These are phyloP conservation scores for Thuja plicata DNA, from an alignment of 83 land plant genomes.

Conservation along the genomic window DNA sequence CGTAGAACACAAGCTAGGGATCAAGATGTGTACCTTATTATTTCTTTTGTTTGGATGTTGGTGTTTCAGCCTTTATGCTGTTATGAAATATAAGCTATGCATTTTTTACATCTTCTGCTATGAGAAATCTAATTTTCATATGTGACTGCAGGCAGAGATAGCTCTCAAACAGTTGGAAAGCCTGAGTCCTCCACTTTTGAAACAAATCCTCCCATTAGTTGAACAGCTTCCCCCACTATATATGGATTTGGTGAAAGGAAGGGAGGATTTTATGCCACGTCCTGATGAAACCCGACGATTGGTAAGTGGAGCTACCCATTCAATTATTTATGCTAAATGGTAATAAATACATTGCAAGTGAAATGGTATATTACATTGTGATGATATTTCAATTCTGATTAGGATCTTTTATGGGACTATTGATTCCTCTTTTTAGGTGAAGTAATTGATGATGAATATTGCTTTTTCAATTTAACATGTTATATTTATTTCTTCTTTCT, in stretches of 20 bases:
- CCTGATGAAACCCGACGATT: conserved; percentile 87
- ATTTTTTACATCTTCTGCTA: neutral
- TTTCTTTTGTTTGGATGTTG: neutral
- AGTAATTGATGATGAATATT: neutral
- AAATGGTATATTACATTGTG: neutral
- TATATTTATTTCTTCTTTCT: neutral
- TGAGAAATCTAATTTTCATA: neutral
- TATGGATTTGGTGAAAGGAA: conserved; percentile 84
- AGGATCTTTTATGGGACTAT: neutral
- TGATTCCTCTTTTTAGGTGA: neutral
- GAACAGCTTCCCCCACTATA: conserved; percentile 97
- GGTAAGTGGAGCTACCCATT: conserved; percentile 43
- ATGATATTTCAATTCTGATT: neutral
- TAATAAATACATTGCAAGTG: neutral
- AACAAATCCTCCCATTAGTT: conserved; percentile 88
- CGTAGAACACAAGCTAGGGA: neutral
- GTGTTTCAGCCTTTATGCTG: neutral
- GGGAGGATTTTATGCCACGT: conserved; percentile 83
- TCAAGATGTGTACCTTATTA: neutral
- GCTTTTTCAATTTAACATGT: neutral
- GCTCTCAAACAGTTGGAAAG: conserved; percentile 80
- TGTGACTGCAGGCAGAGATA: conserved; percentile 71
- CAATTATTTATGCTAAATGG: neutral
- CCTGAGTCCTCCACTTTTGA: conserved; percentile 87
- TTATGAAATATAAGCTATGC: neutral